A percentile compares a stretch with the other conserved stretches of the same genome.
phyloP scores from a whole-genome alignment of 352 stramenopile species.

The Phytopythium chamaehyphon region DNA sequence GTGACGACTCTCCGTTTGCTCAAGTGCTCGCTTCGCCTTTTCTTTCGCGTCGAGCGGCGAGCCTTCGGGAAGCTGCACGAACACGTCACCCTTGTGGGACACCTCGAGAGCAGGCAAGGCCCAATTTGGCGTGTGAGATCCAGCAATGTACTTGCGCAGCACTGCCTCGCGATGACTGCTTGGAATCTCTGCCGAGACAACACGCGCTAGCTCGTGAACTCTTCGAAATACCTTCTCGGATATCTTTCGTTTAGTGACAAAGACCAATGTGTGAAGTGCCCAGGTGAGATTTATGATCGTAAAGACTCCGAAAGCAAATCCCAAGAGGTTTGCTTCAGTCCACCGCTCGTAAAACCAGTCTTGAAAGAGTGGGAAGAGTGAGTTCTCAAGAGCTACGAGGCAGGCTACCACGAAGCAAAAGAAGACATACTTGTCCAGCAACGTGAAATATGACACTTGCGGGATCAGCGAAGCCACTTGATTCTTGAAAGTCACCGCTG shows the following conservation, averaged over 20 bases:
- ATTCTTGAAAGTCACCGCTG: slow-evolving; percentile 61
- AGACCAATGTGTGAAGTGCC: slow-evolving; percentile 18
- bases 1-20: slow-evolving; percentile 8
- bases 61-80: slow-evolving; percentile 3
- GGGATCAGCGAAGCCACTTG: slow-evolving; percentile 44
- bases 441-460: slow-evolving; percentile 64
- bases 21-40: slow-evolving; percentile 9
- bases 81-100: slow-evolving; percentile 24
- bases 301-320: slow-evolving; percentile 33
- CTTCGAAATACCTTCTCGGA: slow-evolving; percentile 18
- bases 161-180: slow-evolving; percentile 18
- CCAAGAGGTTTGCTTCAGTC: slow-evolving; percentile 26
- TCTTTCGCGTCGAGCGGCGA: slow-evolving; percentile 6
- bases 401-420: slow-evolving; percentile 61
- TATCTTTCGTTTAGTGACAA: slow-evolving; percentile 23
- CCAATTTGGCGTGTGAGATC: slow-evolving; percentile 8
- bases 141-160: slow-evolving; percentile 19
- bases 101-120: slow-evolving; percentile 18
- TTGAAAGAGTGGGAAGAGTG: slow-evolving; percentile 38
- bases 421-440: slow-evolving; percentile 55
- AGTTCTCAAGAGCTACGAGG: slow-evolving; percentile 51
- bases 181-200: slow-evolving; percentile 27
- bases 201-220: slow-evolving; percentile 33
- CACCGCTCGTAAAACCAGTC: slow-evolving; percentile 13
- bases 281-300: slow-evolving; percentile 40